These are phyloP conservation scores for Neurospora hispaniola DNA, from an alignment of 495 filamentous ascomycete genomes.

Conservation along the genomic window DNA sequence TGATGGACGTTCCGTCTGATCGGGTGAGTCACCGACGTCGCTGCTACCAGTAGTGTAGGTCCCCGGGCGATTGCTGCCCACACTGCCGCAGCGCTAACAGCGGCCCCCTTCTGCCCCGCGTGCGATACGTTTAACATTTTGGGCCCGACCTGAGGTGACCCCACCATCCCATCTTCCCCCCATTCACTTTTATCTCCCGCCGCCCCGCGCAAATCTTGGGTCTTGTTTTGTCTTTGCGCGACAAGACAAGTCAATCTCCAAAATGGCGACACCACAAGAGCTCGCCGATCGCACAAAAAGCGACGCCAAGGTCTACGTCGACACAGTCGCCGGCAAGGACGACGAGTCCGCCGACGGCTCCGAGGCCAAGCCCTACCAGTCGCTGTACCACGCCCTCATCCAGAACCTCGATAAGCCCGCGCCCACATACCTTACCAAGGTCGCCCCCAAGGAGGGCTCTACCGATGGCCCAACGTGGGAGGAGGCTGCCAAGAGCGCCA, in stretches of 20 bases:
- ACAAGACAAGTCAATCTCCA: background rate
- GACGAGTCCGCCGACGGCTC: constrained; percentile 52
- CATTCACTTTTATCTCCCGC: constrained; percentile 1
- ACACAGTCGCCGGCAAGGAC: constrained; percentile 69
- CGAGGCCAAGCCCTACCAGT: constrained; percentile 68
- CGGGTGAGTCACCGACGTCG: constrained; percentile 11
- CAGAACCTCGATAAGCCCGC: constrained; percentile 52
- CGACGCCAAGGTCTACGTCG: constrained; percentile 58
- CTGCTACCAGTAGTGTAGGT: too few species aligned
- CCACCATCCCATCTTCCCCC: constrained; percentile 5
- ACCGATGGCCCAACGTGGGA: constrained; percentile 55
- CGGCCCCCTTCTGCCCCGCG: constrained; percentile 17
- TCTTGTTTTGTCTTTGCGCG: constrained; percentile 5
- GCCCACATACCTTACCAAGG: constrained; percentile 54
- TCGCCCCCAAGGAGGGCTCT: constrained; percentile 54
- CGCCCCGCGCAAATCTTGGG: constrained; percentile 4
- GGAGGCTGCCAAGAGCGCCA: constrained; percentile 66
- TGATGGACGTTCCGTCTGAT: background rate
- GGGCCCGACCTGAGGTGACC: background rate
- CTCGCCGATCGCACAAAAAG: constrained; percentile 33
- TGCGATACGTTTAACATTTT: background rate
- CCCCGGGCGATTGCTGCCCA: background rate
- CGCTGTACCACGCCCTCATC: constrained; percentile 64
- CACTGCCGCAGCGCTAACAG: background rate
- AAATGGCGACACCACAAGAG: constrained; percentile 28